Conservation (phyloP, 2,329 filamentous ascomycete species). For the Stenocarpella maydis region DNA sequence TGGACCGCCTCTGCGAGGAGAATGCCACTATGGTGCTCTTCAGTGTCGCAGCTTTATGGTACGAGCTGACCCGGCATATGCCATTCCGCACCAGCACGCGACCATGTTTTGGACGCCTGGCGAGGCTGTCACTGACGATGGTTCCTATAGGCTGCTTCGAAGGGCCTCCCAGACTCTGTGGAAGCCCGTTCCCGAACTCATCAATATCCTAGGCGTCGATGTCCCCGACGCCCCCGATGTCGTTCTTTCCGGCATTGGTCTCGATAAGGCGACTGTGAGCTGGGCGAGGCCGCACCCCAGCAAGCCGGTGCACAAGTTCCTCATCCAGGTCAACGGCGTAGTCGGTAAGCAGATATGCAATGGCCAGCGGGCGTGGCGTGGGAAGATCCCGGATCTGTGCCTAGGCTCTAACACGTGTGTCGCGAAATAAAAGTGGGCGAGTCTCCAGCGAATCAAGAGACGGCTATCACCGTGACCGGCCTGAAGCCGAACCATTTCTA, state of each 20-base stretch:
- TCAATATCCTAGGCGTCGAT: conserved; percentile 90
- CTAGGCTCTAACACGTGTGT: conserved; percentile 27
- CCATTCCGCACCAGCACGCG: conserved; percentile 17
- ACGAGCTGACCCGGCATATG: conserved; percentile 39
- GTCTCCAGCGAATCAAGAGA: conserved; percentile 77
- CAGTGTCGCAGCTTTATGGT: conserved; percentile 63
- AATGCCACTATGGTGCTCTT: conserved; percentile 65
- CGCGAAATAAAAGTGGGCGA: conserved; percentile 72
- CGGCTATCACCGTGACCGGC: conserved; percentile 89
- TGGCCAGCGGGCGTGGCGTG: conserved; percentile 35
- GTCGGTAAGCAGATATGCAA: conserved; percentile 67
- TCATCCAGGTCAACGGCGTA: conserved; percentile 92
- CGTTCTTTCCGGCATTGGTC: conserved; percentile 86
- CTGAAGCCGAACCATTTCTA: conserved; percentile 89
- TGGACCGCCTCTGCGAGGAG: conserved; percentile 56
- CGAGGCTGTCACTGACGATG: conserved; percentile 30
- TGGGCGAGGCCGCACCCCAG: conserved; percentile 80
- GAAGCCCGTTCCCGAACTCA: conserved; percentile 90
- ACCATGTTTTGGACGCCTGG: not conserved
- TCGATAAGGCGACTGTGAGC: conserved; percentile 86
- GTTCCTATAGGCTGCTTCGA: conserved; percentile 73
- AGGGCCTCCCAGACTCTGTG: conserved; percentile 88
- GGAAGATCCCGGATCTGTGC: conserved; percentile 33
- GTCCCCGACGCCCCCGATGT: conserved; percentile 90
- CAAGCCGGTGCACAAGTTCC: conserved; percentile 81